Conservation (phyloP, 352 stramenopile species). For the Phytophthora foliorum region DNA sequence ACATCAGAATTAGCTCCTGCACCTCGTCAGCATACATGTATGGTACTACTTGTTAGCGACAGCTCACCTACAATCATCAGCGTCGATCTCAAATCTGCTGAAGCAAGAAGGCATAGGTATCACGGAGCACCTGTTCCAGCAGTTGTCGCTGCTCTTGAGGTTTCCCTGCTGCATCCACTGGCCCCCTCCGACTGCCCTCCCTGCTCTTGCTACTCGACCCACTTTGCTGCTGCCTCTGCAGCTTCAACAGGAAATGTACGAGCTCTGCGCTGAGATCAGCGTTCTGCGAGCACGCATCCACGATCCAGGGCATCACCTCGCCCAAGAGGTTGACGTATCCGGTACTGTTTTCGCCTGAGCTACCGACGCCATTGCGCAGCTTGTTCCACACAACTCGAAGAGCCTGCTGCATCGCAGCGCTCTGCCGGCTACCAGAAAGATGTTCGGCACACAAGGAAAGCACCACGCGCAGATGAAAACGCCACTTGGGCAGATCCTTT, state of each 20-base stretch:
- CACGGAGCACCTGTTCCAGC: slow-evolving; percentile 45
- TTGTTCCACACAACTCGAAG: slow-evolving; percentile 74
- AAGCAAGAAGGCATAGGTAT: slow-evolving; percentile 49
- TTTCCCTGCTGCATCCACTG: slow-evolving; percentile 25
- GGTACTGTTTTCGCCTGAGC: slow-evolving; percentile 33
- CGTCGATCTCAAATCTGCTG: slow-evolving; percentile 43
- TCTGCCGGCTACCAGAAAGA: slow-evolving; percentile 48
- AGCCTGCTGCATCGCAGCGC: slow-evolving; percentile 49
- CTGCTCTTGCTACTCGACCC: slow-evolving; percentile 26
- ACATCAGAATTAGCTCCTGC: slow-evolving; percentile 28
- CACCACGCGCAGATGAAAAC: slow-evolving; percentile 65
- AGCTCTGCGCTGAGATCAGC: slow-evolving; percentile 67
- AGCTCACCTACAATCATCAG: slow-evolving; percentile 6
- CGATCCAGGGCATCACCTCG: slow-evolving; percentile 57
- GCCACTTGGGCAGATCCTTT: slow-evolving; percentile 60
- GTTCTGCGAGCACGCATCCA: slow-evolving; percentile 56
- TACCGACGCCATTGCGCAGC: slow-evolving; percentile 50
- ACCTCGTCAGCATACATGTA: slow-evolving; percentile 10
- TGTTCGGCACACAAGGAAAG: slow-evolving; percentile 59
- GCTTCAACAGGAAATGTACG: slow-evolving; percentile 73
- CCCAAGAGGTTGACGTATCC: slow-evolving; percentile 48
- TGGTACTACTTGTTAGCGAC: slow-evolving; percentile 13
- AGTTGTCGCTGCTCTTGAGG: slow-evolving; percentile 40
- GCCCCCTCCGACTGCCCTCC: slow-evolving; percentile 18
- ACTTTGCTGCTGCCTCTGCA: slow-evolving; percentile 62